Conservation (phyloP, 345 rosid species). For the Sisymbrium irio region DNA sequence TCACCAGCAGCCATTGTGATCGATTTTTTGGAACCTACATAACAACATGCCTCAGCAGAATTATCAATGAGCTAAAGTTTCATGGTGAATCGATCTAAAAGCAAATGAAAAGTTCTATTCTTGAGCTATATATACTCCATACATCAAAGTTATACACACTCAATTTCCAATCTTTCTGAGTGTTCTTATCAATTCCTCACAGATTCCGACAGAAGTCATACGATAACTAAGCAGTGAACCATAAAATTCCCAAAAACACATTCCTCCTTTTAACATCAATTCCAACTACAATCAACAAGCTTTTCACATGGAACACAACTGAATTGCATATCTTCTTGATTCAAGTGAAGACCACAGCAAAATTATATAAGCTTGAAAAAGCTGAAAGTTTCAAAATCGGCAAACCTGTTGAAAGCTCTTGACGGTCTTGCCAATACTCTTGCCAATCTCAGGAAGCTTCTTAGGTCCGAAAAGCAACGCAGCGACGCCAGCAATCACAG, state of each 20-base stretch:
- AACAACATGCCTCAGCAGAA: background rate
- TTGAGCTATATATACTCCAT: background rate
- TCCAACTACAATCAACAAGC: background rate
- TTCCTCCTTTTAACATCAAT: background rate
- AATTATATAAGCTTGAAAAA: background rate
- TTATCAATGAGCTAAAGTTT: background rate
- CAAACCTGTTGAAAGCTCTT: constrained; percentile 93
- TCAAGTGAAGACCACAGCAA: background rate
- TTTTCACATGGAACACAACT: constrained; percentile 1
- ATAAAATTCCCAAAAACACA: background rate
- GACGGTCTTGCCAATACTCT: constrained; percentile 89
- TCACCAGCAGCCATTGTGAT: background rate
- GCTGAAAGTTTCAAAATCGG: background rate
- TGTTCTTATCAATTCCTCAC: background rate
- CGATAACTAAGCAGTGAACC: background rate
- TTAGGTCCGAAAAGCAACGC: constrained; percentile 94
- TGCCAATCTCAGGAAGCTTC: constrained; percentile 93
- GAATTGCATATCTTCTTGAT: background rate
- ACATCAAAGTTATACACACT: background rate
- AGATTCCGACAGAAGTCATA: background rate
- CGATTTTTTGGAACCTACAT: background rate
- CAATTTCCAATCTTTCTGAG: background rate
- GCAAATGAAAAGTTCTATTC: background rate
- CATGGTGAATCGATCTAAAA: background rate
- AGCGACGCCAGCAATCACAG: constrained; percentile 92